Conservation (phyloP, 1,284 basidiomycete genomes). For the Mycosarcoma maydis region DNA sequence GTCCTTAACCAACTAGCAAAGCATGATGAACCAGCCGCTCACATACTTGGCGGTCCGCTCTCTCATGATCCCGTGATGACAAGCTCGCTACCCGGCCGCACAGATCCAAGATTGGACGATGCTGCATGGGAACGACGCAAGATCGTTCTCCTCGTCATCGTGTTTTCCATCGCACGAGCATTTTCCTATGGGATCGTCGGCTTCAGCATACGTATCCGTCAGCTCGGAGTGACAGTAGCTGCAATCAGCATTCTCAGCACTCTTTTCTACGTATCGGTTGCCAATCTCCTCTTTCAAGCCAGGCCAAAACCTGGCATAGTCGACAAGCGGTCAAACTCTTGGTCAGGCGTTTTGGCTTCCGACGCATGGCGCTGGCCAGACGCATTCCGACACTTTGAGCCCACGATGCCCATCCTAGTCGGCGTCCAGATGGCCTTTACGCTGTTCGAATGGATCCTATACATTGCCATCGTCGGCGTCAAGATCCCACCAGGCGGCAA, state of each 20-base stretch:
- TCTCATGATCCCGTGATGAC: conserved; percentile 11
- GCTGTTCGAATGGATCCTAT: conserved; percentile 45
- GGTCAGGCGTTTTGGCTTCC: not conserved
- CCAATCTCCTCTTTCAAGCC: conserved; percentile 50
- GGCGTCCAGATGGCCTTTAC: conserved; percentile 40
- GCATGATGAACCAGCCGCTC: not conserved
- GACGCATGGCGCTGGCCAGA: conserved; percentile 28
- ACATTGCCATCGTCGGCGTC: conserved; percentile 49
- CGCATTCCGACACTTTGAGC: conserved; percentile 21
- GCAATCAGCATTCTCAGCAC: conserved; percentile 48
- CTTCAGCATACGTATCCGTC: conserved; percentile 39
- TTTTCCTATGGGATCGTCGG: conserved; percentile 34
- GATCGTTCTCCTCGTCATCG: conserved; percentile 27
- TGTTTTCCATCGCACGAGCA: conserved; percentile 31
- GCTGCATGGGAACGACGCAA: conserved; percentile 32
- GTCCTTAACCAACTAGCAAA: conserved; percentile 25
- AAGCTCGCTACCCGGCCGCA: not conserved
- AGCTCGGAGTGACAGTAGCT: conserved; percentile 43
- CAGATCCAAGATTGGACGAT: not conserved
- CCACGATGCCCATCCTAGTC: conserved; percentile 41
- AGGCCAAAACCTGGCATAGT: conserved; percentile 14
- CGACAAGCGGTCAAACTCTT: not conserved
- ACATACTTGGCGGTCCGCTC: not conserved
- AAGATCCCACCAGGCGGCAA: conserved; percentile 47
- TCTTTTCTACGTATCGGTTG: conserved; percentile 47